Base-by-base conservation (phyloP, 2,329 filamentous ascomycete species). In the Fusarium hainanense region DNA sequence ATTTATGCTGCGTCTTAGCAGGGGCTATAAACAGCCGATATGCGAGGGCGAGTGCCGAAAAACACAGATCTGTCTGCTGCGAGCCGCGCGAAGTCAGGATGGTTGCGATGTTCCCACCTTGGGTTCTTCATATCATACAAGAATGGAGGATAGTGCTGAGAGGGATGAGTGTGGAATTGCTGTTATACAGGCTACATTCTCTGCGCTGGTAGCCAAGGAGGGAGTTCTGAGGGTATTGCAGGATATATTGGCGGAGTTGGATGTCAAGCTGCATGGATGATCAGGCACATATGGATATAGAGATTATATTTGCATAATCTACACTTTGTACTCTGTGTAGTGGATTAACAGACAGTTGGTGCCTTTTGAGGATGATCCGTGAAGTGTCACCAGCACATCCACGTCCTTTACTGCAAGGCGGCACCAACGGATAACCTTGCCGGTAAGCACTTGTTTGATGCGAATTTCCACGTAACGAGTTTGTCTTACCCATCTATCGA, bases 71-170 rank as follows among this genome's bases (percentile, higher is more conserved):
- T 89, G 87, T 70, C 80, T 82, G 68, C 71, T 89, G 28, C 80
- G 86, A n/a, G 85, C 83, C 2, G 85, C 79, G 11, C 80, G 87
- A 46, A 80, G 83, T 27, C 81, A 88, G 76, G 81, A 86, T 71
- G 87, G 86, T 73, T 88, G 87, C 75, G 78, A 78, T 34, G 74
- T 74, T 30, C 78, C 80, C 2, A 75, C 76, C 6, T 68, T 78
- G 3, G 81, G 79, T 32, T 59, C 82, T 20, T 75, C 78, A 51
- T 72, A 71, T 12, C 83, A 80, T 74, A 66, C 76, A 57, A 75
- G 48, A 57, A 67, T 71, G 52, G 58, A 61, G 32, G 68, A 69
- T 8, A 49, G 18, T 16, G 34, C 68, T 8, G 68, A 70, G 47
- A 59, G 71, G 37, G 73, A 77, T 30, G 74, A 79, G 42, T 80